A percentile compares a stretch with the other conserved stretches of the same genome.
Conservation (phyloP, 345 rosid species). For the Odontarrhena argentea region DNA sequence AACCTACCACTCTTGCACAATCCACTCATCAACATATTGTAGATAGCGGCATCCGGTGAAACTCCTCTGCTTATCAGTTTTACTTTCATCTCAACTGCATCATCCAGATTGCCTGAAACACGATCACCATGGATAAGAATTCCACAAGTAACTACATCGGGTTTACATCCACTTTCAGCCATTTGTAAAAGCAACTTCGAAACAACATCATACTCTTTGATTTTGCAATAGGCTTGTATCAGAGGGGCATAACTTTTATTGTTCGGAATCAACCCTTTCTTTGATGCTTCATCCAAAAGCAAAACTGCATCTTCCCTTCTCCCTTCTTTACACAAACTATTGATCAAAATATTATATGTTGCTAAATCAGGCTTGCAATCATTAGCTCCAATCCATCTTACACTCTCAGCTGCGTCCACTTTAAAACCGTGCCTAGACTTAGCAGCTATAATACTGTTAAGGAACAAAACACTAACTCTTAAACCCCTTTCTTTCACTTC, state of each 20-base stretch:
- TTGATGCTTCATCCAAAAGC: constrained; percentile 59
- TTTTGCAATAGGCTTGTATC: constrained; percentile 55
- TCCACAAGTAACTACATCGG: constrained; percentile 76
- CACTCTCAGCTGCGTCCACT: constrained; percentile 45
- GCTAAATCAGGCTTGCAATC: constrained; percentile 70
- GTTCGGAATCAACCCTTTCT: constrained; percentile 54
- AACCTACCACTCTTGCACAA: constrained; percentile 76
- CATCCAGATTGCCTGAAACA: constrained; percentile 63
- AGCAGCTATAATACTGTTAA: constrained; percentile 62
- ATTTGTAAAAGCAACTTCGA: constrained; percentile 64
- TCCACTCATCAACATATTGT: constrained; percentile 82
- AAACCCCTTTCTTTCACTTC: constrained; percentile 75
- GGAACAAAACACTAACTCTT: constrained; percentile 46
- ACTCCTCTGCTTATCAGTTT: constrained; percentile 67
- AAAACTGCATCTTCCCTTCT: constrained; percentile 54
- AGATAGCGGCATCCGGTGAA: constrained; percentile 74
- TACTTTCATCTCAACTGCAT: constrained; percentile 54
- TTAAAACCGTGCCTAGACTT: constrained; percentile 52
- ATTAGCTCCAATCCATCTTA: constrained; percentile 54
- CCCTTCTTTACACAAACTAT: constrained; percentile 58
- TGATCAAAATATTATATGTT: constrained; percentile 65
- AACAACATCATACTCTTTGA: constrained; percentile 53
- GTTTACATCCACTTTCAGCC: constrained; percentile 67
- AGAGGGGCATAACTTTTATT: constrained; percentile 64
- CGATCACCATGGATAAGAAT: constrained; percentile 76